These are phyloP conservation scores for Gypsophila paniculata DNA, from an alignment of 179 eudicot genomes.

Conservation along the genomic window DNA sequence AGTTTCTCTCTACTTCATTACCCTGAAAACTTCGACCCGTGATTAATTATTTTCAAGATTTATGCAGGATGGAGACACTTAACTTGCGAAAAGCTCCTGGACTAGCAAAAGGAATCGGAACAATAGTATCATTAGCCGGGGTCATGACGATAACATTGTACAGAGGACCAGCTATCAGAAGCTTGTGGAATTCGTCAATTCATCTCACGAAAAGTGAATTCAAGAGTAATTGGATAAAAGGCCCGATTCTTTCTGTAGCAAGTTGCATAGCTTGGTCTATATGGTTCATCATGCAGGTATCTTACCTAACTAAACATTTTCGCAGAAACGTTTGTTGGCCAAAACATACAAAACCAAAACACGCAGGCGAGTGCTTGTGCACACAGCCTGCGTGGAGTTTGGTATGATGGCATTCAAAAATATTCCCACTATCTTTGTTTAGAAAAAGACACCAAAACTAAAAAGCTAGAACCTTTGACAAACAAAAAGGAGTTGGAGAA, in stretches of 20 bases:
- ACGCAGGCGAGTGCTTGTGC: not conserved
- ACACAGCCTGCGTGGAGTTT: not conserved
- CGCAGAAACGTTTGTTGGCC: not conserved
- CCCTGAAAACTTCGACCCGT: not conserved
- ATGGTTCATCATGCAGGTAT: conserved; percentile 55
- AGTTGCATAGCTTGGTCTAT: conserved; percentile 47
- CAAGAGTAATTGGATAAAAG: conserved; percentile 39
- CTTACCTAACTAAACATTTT: conserved; percentile 4
- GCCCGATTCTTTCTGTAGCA: conserved; percentile 41
- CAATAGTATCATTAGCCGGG: conserved; percentile 37
- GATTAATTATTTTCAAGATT: not conserved
- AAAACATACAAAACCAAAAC: not conserved
- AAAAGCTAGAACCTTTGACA: conserved; percentile 9
- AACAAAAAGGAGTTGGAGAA: not conserved
- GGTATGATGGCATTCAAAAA: conserved; percentile 2
- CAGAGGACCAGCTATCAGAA: conserved; percentile 38
- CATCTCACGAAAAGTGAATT: conserved; percentile 26
- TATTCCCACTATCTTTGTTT: not conserved
- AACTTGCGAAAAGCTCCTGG: conserved; percentile 31
- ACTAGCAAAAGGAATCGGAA: conserved; percentile 42
- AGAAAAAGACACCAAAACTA: not conserved
- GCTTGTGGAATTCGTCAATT: conserved; percentile 37
- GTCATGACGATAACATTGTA: conserved; percentile 37
- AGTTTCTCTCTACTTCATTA: not conserved
- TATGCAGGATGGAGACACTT: conserved; percentile 37